Conservation (phyloP, 495 filamentous ascomycete genomes). For the Hypomontagnella submonticulosa region DNA sequence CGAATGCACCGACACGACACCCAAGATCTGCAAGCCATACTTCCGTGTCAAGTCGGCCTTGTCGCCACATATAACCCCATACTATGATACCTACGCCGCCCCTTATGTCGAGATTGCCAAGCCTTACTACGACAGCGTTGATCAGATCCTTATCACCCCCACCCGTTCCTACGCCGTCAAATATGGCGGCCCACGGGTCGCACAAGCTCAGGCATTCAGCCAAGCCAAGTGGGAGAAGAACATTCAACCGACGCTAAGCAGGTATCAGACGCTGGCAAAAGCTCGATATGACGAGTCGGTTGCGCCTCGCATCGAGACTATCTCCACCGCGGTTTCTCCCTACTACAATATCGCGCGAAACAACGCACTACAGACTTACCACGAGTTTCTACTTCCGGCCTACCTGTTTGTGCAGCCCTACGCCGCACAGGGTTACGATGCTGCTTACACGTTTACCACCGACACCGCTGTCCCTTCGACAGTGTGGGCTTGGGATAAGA, state of each 20-base stretch:
- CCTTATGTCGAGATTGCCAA: slow-evolving; percentile 81
- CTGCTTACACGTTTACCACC: slow-evolving; percentile 71
- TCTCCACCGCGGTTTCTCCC: slow-evolving; percentile 67
- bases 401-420: slow-evolving; percentile 79
- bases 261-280: slow-evolving; percentile 66
- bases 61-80: slow-evolving; percentile 81
- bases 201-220: slow-evolving; percentile 70
- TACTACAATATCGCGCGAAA: slow-evolving; percentile 74
- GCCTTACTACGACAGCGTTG: slow-evolving; percentile 76
- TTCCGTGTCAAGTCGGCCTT: slow-evolving; percentile 74
- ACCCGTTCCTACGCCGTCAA: slow-evolving; percentile 70
- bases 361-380: slow-evolving; percentile 72
- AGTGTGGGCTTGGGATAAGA: slow-evolving; percentile 73
- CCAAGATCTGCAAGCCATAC: slow-evolving; percentile 86
- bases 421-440: slow-evolving; percentile 72
- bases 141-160: slow-evolving; percentile 74
- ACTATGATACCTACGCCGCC: slow-evolving; percentile 84
- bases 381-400: slow-evolving; percentile 77
- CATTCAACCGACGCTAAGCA: slow-evolving; percentile 76
- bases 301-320: slow-evolving; percentile 77
- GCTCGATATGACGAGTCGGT: slow-evolving; percentile 75
- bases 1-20: slow-evolving; percentile 74
- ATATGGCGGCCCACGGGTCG: slow-evolving; percentile 82
- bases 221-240: slow-evolving; percentile 80
- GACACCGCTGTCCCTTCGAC: slow-evolving; percentile 79